Evolutionary conservation across 2,329 filamentous ascomycete genomes (phyloP), one percentile per base, ranked within the genome.

Genomic region (Helicocarpus griseus): DNA sequence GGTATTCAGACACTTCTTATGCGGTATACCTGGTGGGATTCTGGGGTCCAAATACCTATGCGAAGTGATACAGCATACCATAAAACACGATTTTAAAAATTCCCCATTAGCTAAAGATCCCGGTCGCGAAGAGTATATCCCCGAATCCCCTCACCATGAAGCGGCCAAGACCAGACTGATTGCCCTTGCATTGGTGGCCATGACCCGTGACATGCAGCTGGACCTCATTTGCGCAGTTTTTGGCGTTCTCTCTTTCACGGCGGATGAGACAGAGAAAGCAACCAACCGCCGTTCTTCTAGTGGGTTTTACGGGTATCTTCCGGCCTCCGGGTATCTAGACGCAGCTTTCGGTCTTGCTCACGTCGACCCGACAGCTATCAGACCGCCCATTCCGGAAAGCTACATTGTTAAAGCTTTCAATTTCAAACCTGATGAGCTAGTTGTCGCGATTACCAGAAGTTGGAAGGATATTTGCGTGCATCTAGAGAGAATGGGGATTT

Each of bases 171-270:
- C 63, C 17, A 61, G 64, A 43, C 62, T 67, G n/a, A 65, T 70
- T 13, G 58, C 66, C 1, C 60, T 70, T 22, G 69, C 68, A 22
- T 59, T 71, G 6, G 54, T 69, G 31, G 66, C 66, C 5, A 53
- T 69, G 49, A 65, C 67, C 9, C 63, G 57, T 40, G 61, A 68
- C 33, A 65, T 69, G 62, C 67, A 71, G 50, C 58, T 69, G 38
- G 66, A 68, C 24, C 60, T 72, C 21, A 66, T 71, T 51, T 72
- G 68, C 50, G 65, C 65, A 1, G 63, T 71, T 1, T 69, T 72
- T 51, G 69, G 69, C 5, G 56, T 72, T 11, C 62, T 69, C 41
- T 55, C 62, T 14, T 53, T 63, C 9, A 55, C 70, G 26, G 52
- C 65, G 9, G 59, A 66, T 47, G 62, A 65, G 50, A 61, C 59